phyloP scores from a whole-genome alignment of 2,329 filamentous ascomycete genomes.

The Fusarium sp. region DNA sequence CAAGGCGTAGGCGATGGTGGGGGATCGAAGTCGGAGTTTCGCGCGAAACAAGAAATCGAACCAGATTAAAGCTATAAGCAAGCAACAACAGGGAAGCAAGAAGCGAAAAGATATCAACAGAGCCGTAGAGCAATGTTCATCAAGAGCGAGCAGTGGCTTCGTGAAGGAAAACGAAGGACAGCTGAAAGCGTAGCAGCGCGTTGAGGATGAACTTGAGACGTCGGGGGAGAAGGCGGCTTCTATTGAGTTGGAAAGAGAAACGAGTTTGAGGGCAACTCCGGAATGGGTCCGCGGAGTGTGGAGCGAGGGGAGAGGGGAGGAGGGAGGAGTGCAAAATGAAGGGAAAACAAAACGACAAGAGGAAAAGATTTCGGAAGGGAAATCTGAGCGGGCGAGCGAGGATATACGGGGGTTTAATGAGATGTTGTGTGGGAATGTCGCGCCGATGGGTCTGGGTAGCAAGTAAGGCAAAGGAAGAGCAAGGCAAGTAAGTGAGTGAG shows the following conservation, averaged over 20 bases:
- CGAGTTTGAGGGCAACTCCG: slow-evolving; percentile 41
- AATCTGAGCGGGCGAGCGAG: slow-evolving; percentile 37
- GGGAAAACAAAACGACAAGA: slow-evolving; percentile 45
- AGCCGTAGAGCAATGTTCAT: slow-evolving; percentile 40
- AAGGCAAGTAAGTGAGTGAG: slow-evolving; percentile 6
- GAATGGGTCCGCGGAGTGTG: slow-evolving; percentile 48
- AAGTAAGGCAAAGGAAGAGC: slow-evolving; percentile 16
- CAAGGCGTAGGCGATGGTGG: slow-evolving; percentile 49
- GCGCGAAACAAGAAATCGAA: slow-evolving; percentile 42
- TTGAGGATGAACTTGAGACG: slow-evolving; percentile 38
- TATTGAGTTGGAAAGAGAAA: slow-evolving; percentile 42
- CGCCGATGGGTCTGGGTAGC: slow-evolving; percentile 8
- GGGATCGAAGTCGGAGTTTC: slow-evolving; percentile 45
- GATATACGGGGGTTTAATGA: slow-evolving; percentile 50
- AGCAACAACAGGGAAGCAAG: slow-evolving; percentile 52
- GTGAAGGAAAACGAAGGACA: slow-evolving; percentile 43
- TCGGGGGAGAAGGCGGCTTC: slow-evolving; percentile 34
- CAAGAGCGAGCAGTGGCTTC: slow-evolving; percentile 40
- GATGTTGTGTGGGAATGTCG: slow-evolving; percentile 40
- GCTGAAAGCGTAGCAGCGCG: slow-evolving; percentile 39
- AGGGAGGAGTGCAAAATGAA: slow-evolving; percentile 42
- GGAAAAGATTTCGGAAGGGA: slow-evolving; percentile 44
- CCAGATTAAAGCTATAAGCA: slow-evolving; percentile 55
- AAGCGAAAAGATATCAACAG: slow-evolving; percentile 44
- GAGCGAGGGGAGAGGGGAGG: slow-evolving; percentile 41